phyloP scores from a whole-genome alignment of 1,284 basidiomycete species.

The Farysia itapuensis region DNA sequence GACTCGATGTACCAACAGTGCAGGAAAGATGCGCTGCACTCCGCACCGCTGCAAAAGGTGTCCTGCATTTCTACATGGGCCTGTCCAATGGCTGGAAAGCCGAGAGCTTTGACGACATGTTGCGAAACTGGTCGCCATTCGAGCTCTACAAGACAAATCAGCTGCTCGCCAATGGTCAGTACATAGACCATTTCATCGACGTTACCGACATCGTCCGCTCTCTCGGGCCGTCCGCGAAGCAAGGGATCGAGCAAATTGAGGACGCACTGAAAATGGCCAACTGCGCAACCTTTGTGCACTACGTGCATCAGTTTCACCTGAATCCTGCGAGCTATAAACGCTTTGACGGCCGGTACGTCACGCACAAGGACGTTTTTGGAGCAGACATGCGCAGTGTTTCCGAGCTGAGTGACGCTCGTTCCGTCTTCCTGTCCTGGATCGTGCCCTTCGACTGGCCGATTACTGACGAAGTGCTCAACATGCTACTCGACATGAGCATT shows the following conservation, averaged over 20 bases:
- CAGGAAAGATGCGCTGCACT: slow-evolving; percentile 38
- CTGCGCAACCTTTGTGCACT: slow-evolving; percentile 47
- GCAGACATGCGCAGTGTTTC: slow-evolving; percentile 27
- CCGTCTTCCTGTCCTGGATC: slow-evolving; percentile 42
- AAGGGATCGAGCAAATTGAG: slow-evolving; percentile 16
- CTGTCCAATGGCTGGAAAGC: slow-evolving; percentile 27
- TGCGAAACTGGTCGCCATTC: slow-evolving; percentile 39
- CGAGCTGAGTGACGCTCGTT: slow-evolving; percentile 43
- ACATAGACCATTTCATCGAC: slow-evolving; percentile 44
- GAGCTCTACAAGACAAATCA: slow-evolving; percentile 43
- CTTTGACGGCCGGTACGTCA: slow-evolving; percentile 11
- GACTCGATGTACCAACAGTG: slow-evolving; percentile 31
- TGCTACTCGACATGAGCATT: slow-evolving; percentile 48
- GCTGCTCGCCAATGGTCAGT: slow-evolving; percentile 37
- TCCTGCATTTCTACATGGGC: slow-evolving; percentile 37
- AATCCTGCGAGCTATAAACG: slow-evolving; percentile 11
- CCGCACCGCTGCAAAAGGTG: slow-evolving; percentile 33
- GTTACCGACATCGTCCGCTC: slow-evolving; percentile 26
- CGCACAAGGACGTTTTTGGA: slow-evolving; percentile 9
- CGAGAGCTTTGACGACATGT: slow-evolving; percentile 35
- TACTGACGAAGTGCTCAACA: slow-evolving; percentile 33
- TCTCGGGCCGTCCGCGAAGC: slow-evolving; percentile 8
- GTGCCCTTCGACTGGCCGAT: slow-evolving; percentile 25
- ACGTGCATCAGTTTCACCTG: slow-evolving; percentile 38
- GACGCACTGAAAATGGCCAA: slow-evolving; percentile 47